Evolutionary conservation across 352 stramenopile genomes (phyloP), one percentile per base, ranked within the genome.

Genomic region (Phytophthora vignae): DNA sequence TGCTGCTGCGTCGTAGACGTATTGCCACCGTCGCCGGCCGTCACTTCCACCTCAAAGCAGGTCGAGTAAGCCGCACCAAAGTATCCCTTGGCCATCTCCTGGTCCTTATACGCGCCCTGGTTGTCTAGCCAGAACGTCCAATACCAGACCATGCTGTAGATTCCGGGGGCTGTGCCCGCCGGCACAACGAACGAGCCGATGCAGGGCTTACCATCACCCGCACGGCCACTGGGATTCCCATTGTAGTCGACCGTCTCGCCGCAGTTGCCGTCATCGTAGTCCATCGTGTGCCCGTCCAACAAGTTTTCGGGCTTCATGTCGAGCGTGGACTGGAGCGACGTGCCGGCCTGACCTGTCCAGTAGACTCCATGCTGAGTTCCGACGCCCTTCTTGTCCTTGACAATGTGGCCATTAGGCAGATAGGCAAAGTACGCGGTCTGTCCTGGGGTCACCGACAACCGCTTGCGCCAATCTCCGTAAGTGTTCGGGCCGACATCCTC

Each of bases 91-190:
- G 80, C 77, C 48, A 77, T 73, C 2, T 69, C 67, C 61, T 85
- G 77, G 63, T 90, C 84, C 11, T 82, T 73, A 64, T 91, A 91
- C 15, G 65, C 59, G n/a, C 40, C 42, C 56, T 80, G 67, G 55
- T 88, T 77, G 38, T 88, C 77, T 14, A 88, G 65, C 68, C 85
- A 91, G 53, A 88, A 91, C 52, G 80, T 88, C 84, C 84, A 91
- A 69, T 88, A 91, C 84, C 84, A 91, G 4, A 91, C 84, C 70
- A 90, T 85, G 22, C 78, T 82, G 70, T 89, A 91, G 33, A 85
- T 71, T 8, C 84, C 84, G 3, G 80, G 63, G 6, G 75, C 19
- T 1, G 80, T 91, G 31, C 79, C 81, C 10, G 36, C 55, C 2
- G 84, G 82, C 64, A 91, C 77, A 22, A 67, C 73, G 59, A 91